These are phyloP conservation scores for Endotrypanum monterogeii DNA, from an alignment of 208 protist species.

Conservation along the genomic window DNA sequence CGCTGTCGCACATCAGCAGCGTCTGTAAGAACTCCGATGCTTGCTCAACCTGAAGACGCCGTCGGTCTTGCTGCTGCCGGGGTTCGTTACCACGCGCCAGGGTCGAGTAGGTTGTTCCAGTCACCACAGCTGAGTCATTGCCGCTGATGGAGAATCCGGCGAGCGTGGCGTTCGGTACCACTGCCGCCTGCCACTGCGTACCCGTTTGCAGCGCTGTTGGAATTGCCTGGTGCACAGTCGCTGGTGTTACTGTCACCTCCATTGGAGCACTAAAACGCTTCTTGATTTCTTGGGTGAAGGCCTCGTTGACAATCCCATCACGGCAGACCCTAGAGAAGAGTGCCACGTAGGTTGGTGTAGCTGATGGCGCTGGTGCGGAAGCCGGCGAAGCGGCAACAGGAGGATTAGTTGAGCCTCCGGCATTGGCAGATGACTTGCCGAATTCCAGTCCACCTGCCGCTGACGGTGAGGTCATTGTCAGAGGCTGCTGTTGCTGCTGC, in stretches of 20 bases:
- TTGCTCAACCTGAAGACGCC: conserved; percentile 18
- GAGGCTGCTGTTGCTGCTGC: not conserved
- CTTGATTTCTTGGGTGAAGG: conserved; percentile 43
- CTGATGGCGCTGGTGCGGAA: conserved; percentile 5
- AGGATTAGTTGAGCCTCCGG: not conserved
- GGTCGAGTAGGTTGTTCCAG: conserved; percentile 6
- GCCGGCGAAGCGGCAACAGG: not conserved
- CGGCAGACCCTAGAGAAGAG: conserved; percentile 29
- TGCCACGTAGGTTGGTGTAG: conserved; percentile 16
- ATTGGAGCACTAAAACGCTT: conserved; percentile 50
- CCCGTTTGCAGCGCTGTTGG: conserved; percentile 8
- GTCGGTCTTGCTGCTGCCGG: conserved; percentile 30
- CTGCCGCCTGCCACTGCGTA: conserved; percentile 2
- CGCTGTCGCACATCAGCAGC: conserved; percentile 53
- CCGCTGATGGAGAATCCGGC: conserved; percentile 7
- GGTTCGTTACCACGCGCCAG: conserved; percentile 19
- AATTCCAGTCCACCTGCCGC: not conserved
- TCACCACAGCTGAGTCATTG: not conserved
- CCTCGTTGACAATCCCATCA: conserved; percentile 34
- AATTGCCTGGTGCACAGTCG: not conserved
- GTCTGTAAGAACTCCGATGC: conserved; percentile 36
- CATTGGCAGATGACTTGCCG: not conserved
- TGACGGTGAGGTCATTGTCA: not conserved
- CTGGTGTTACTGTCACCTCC: conserved; percentile 15
- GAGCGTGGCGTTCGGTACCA: conserved; percentile 7